These are phyloP conservation scores for Phialophora chinensis DNA, from an alignment of 2,329 filamentous ascomycete species.

Conservation along the genomic window DNA sequence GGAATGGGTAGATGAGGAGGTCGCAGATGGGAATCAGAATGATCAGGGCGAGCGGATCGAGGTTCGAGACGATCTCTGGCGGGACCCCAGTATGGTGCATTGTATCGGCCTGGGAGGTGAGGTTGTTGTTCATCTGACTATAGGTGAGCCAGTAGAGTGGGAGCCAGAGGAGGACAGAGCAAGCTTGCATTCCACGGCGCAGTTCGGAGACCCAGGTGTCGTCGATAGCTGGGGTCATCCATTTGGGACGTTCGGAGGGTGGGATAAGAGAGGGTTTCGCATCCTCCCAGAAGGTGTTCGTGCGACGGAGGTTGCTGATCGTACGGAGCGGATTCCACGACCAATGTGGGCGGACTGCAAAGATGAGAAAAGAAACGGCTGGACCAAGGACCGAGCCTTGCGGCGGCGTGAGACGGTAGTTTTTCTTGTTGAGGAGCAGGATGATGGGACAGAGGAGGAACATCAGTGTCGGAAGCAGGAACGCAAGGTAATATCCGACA, in stretches of 20 bases:
- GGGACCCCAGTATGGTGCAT: slow-evolving; percentile 60
- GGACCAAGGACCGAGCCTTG: slow-evolving; percentile 75
- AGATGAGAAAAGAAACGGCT: slow-evolving; percentile 65
- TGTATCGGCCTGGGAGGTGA: slow-evolving; percentile 58
- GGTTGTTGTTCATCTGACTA: slow-evolving; percentile 38
- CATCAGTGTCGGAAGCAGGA: slow-evolving; percentile 68
- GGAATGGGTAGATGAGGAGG: slow-evolving; percentile 63
- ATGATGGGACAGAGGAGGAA: slow-evolving; percentile 69
- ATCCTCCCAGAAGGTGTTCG: slow-evolving; percentile 66
- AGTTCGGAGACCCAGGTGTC: slow-evolving; percentile 83
- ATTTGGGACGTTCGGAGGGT: slow-evolving; percentile 62
- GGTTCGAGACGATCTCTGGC: slow-evolving; percentile 66
- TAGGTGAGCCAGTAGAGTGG: slow-evolving; percentile 52
- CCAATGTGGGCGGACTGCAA: slow-evolving; percentile 69
- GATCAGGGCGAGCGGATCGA: slow-evolving; percentile 66
- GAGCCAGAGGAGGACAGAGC: slow-evolving; percentile 70
- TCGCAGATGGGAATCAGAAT: slow-evolving; percentile 47
- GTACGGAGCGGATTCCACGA: slow-evolving; percentile 65
- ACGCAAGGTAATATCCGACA: slow-evolving; percentile 76
- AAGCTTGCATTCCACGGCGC: slow-evolving; percentile 70
- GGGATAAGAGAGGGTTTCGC: slow-evolving; percentile 71
- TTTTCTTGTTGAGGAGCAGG: slow-evolving; percentile 64
- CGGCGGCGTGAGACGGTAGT: slow-evolving; percentile 69
- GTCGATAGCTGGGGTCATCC: slow-evolving; percentile 74
- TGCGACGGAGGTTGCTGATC: slow-evolving; percentile 59